Evolutionary conservation across 2,329 filamentous ascomycete genomes (phyloP), one percentile per base, ranked within the genome.

Genomic region (Helminthosporium solani): DNA sequence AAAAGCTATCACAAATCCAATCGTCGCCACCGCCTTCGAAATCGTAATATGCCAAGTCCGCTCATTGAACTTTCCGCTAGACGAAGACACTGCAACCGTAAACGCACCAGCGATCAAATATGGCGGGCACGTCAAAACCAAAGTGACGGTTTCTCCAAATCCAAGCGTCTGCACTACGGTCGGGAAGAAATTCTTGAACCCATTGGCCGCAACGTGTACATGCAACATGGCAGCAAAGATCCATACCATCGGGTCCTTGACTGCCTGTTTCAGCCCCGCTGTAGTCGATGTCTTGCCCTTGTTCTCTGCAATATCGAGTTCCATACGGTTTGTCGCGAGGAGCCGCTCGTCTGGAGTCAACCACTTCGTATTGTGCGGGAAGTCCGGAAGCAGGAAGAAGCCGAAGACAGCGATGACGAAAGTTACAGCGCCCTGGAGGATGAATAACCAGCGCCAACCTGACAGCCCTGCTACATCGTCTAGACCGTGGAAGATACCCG

Each of bases 191-290:
- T 74, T 74, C 54, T 78, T 73, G 57, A 76, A 75, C 1, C 64
- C 66, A 50, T 70, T 54, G 33, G 62, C 63, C 1, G 58, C 54
- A 19, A 63, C 44, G 45, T 62, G 60, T 53, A 63, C 61, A 31
- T 64, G 61, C 38, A 57, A 54, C 65, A 62, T 63, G 57, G 64
- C 23, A 57, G 70, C 52, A 43, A 63, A 60, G 69, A 70, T 57
- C 72, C 70, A 57, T 63, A 72, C 44, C 52, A 78, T 73, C 52
- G 74, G 76, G 48, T 82, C 79, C 16, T 61, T 64, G 47, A 70
- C 71, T 0, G 79, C 78, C 46, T 79, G 73, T 49, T 74, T 73
- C 36, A 81, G 70, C 2, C 79, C 78, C 3, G 71, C 69, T 71
- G 67, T 75, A 3, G 72, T 70, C 4, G 69, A 76, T 4, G 70